Base-by-base conservation (phyloP, 1,139 yeast species). In the Pichia terricola region DNA sequence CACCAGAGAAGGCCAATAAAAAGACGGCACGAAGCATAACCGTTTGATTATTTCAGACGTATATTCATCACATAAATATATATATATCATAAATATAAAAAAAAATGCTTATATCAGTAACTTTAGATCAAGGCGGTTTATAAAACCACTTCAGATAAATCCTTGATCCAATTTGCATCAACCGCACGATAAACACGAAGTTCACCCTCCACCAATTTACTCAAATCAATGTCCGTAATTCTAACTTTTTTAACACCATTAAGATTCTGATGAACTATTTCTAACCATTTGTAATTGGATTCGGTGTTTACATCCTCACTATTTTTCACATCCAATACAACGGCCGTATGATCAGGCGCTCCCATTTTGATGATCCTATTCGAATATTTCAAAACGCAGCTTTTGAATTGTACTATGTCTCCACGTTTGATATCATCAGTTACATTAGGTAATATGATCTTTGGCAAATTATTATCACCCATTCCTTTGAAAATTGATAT, bases 271-370 rank as follows among this genome's bases (percentile, higher is more conserved):
- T 81, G 84, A 1, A 75, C 65, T n/a, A 80, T 69, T 11, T 58
- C 53, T 9, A 79, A 50, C 37, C 48, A 45, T 10, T 50, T 48
- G 4, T 51, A 44, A 3, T 40, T 33, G 1, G 52, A 54, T 39
- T 64, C 64, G 10, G 58, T 65, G 10, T 50, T 50, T 8, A 38
- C 35, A 2, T 53, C 59, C 10, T 45, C 38, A 26, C 48, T 38
- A 16, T 39, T 32, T 8, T 54, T 48, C 9, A 57, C 62, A 7
- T 53, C 54, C n/a, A 72, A 55, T 1, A 81, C 81, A 22, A 81
- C 70, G 0, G 84, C 65, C 0, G 89, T 81, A 56, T 81, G 89
- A 57, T 81, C 76, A 2, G 89, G 89, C 7, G 67, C 66, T 0
- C 89, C 89, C 66, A 66, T 50, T 41, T 56, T 40, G 47, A 58